A percentile compares a stretch with the other conserved stretches of the same genome.
These are phyloP conservation scores for Protomyces gravidus DNA, from an alignment of 1,139 yeast species.

Conservation along the genomic window DNA sequence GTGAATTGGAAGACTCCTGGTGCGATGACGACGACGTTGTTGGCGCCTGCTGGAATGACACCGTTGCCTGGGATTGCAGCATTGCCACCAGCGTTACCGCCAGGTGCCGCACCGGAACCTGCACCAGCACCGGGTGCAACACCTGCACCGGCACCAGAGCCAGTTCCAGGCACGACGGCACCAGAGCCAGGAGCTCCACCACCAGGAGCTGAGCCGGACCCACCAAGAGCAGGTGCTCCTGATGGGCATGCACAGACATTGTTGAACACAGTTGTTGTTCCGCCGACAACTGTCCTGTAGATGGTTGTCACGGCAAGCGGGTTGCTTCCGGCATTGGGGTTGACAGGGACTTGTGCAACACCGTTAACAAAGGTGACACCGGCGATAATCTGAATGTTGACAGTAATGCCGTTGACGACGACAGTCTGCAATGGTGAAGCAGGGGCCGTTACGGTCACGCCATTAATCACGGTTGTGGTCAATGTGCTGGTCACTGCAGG, in stretches of 20 bases:
- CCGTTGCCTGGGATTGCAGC: conserved; percentile 1
- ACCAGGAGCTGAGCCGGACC: not conserved
- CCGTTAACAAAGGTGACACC: not conserved
- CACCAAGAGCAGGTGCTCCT: conserved; percentile 18
- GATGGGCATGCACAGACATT: not conserved
- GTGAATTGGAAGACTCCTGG: conserved; percentile 9
- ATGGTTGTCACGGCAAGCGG: conserved; percentile 13
- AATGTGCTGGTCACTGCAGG: not conserved
- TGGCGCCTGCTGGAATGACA: not conserved
- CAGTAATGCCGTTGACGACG: not conserved
- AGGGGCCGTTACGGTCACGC: not conserved
- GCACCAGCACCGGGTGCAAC: not conserved
- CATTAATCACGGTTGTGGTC: not conserved
- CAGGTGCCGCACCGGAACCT: not conserved
- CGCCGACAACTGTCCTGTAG: conserved; percentile 18
- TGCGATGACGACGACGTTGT: conserved; percentile 3
- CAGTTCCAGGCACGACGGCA: not conserved
- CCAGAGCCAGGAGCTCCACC: conserved; percentile 4
- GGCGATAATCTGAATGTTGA: not conserved
- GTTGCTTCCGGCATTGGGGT: not conserved
- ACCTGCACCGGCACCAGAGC: conserved; percentile 1
- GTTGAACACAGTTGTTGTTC: conserved; percentile 19
- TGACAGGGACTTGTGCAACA: not conserved
- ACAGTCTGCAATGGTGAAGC: not conserved
- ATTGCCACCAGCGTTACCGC: not conserved